Conservation (phyloP, 2,329 filamentous ascomycete genomes). For the Sodiomyces alkalinus region DNA sequence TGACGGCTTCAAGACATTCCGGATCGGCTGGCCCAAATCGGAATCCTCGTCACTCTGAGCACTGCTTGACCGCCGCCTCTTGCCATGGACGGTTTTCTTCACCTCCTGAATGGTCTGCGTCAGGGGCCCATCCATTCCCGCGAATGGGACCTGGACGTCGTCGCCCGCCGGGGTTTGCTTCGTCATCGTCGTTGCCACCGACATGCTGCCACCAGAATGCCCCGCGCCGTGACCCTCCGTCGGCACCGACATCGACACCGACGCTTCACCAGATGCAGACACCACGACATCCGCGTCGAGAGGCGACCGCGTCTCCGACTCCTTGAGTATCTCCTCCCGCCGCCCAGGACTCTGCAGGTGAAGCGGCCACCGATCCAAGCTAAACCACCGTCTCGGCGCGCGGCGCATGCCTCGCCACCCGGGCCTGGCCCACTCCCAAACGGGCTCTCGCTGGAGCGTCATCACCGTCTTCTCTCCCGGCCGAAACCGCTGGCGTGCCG, state of each 20-base stretch:
- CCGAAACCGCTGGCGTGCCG: constrained; percentile 15
- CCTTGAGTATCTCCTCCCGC: constrained; percentile 13
- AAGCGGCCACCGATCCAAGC: constrained; percentile 32
- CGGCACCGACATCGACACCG: constrained; percentile 39
- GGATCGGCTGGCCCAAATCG: too few species aligned
- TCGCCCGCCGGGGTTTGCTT: constrained; percentile 19
- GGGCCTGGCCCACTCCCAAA: constrained; percentile 20
- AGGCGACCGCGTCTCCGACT: constrained; percentile 13
- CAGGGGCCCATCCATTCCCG: too few species aligned
- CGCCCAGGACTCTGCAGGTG: constrained; percentile 18
- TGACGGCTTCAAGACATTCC: too few species aligned
- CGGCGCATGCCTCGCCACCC: constrained; percentile 9
- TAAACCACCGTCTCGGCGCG: constrained; percentile 21
- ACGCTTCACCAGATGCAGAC: too few species aligned
- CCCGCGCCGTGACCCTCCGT: too few species aligned
- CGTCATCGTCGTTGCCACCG: constrained; percentile 43
- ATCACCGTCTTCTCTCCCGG: constrained; percentile 7
- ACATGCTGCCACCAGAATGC: too few species aligned
- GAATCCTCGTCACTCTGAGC: too few species aligned
- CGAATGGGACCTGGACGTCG: background rate
- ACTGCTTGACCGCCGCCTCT: too few species aligned
- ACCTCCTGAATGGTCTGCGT: too few species aligned
- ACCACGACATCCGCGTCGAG: too few species aligned
- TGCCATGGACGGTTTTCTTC: too few species aligned
- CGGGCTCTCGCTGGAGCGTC: constrained; percentile 13